Evolutionary conservation across 2,329 filamentous ascomycete genomes (phyloP).

Genomic region (Nannizzia gypsea): DNA sequence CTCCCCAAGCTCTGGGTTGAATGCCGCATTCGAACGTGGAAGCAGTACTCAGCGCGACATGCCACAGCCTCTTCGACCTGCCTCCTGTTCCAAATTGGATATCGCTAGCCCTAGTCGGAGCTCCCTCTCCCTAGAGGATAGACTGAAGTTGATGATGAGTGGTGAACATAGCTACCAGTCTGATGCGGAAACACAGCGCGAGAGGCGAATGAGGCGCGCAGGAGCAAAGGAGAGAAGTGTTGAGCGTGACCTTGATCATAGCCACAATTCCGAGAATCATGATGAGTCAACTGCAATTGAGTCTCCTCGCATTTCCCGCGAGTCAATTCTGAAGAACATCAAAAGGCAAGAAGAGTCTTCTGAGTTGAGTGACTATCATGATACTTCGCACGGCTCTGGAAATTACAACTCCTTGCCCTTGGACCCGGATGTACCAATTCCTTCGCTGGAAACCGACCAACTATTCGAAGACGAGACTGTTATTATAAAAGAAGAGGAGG

Average conservation of each 20-base stretch:
- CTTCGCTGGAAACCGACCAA: slow-evolving; percentile 63
- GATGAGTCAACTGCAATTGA: slow-evolving; percentile 13
- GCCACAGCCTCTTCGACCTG: slow-evolving; percentile 58
- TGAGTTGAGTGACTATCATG: slow-evolving; percentile 30
- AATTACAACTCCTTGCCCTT: slow-evolving; percentile 42
- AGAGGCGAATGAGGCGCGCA: slow-evolving; percentile 56
- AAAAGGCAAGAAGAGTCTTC: slow-evolving; percentile 48
- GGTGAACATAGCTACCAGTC: slow-evolving; percentile 53
- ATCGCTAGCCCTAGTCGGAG: slow-evolving; percentile 62
- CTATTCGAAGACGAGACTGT: slow-evolving; percentile 46
- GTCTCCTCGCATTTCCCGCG: slow-evolving; percentile 73
- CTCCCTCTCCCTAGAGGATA: slow-evolving; percentile 75
- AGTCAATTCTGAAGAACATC: slow-evolving; percentile 83
- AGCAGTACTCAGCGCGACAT: slow-evolving; percentile 55
- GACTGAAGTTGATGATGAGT: slow-evolving; percentile 78
- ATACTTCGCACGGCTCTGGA: slow-evolving; percentile 36
- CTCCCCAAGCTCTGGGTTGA: slow-evolving; percentile 37
- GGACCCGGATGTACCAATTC: slow-evolving; percentile 83
- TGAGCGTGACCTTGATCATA: slow-evolving; percentile 24
- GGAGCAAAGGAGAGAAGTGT: slow-evolving; percentile 27
- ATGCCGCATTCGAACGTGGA: slow-evolving; percentile 60
- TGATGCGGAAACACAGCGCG: slow-evolving; percentile 54
- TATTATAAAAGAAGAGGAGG: slow-evolving; percentile 53
- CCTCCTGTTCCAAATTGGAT: slow-evolving; percentile 61
- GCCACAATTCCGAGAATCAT: slow-evolving; percentile 20